Evolutionary conservation across 2,329 filamentous ascomycete genomes (phyloP), one percentile per base, ranked within the genome.

Genomic region (Ceratocystis papillata): DNA sequence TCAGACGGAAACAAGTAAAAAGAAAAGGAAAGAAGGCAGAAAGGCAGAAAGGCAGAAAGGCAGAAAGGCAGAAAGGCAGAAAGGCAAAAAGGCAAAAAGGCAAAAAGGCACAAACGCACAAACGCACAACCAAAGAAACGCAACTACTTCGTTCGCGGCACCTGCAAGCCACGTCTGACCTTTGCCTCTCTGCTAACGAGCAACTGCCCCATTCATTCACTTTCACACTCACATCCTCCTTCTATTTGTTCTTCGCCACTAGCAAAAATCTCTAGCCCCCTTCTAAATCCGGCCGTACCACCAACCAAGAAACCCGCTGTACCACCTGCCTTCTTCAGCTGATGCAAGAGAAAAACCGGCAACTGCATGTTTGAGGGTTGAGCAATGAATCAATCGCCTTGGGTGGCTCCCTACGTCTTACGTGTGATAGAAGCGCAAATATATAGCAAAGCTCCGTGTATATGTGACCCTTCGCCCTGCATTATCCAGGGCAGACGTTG

Each of bases 91-190:
- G 4, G 10, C 8, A 25, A n/a, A 22, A n/a, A 50, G 28, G 7
- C 22, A n/a, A 50, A 20, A 50, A n/a, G 6, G 5, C 4, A 30
- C 10, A 37, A 37, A 37, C 0, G 22, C 22, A 22, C 22, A 22
- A 22, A 22, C 2, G 22, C 22, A 22, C 28, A 30, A 30, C 17
- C 7, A 37, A 41, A 41, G n/a, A 30, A 37, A 12, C 15, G 25
- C 28, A 59, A 20, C 55, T 59, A 37, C 55, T 59, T 12, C 55
- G 55, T 37, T 20, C 55, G 33, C 55, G 17, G 15, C 28, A 30
- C 55, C 55, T 59, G 55, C 55, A 59, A 59, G 55, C 30, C 55
- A 33, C 30, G 55, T 59, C 55, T 8, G 55, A n/a, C 28, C 55
- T 37, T 59, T 59, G 25, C 17, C 25, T 59, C 2, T 30, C 25